These are phyloP conservation scores for Pythium apleroticum DNA, from an alignment of 352 stramenopile species.

Conservation along the genomic window DNA sequence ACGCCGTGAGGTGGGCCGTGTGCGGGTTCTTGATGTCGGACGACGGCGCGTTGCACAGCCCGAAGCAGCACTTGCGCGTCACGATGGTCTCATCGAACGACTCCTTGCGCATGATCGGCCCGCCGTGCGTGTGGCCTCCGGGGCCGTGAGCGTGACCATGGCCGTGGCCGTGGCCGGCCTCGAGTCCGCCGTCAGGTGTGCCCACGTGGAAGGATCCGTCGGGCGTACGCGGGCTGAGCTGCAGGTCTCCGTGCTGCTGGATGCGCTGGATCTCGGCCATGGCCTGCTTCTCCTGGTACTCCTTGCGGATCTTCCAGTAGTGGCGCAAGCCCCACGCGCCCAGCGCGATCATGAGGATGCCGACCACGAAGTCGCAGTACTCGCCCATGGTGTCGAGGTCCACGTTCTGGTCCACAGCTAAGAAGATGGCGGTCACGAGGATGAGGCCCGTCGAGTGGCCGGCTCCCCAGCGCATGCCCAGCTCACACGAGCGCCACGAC, in stretches of 20 bases:
- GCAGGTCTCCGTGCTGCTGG: slow-evolving; percentile 20
- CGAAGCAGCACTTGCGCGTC: slow-evolving; percentile 42
- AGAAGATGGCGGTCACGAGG: slow-evolving; percentile 60
- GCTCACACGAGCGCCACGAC: slow-evolving; percentile 65
- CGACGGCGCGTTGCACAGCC: slow-evolving; percentile 36
- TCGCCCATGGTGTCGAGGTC: slow-evolving; percentile 41
- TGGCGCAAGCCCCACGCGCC: slow-evolving; percentile 42
- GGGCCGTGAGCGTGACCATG: slow-evolving; percentile 6
- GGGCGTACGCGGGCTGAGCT: slow-evolving; percentile 16
- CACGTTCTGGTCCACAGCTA: slow-evolving; percentile 40
- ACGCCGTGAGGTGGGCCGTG: slow-evolving; percentile 38
- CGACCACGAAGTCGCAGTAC: slow-evolving; percentile 61
- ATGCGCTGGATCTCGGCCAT: slow-evolving; percentile 33
- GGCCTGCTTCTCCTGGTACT: slow-evolving; percentile 31
- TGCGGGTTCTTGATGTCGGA: slow-evolving; percentile 45
- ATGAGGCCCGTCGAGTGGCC: slow-evolving; percentile 84
- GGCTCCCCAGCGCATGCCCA: slow-evolving; percentile 85
- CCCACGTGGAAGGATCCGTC: slow-evolving; percentile 16
- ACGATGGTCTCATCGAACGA: slow-evolving; percentile 39
- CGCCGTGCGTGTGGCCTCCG: slow-evolving; percentile 5
- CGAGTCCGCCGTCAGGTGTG: slow-evolving; percentile 22
- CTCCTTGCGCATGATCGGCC: slow-evolving; percentile 20
- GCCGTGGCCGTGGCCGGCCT: slow-evolving; percentile 14
- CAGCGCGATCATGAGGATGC: slow-evolving; percentile 56
- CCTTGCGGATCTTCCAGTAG: slow-evolving; percentile 43